These are phyloP conservation scores for Juncus inflexus DNA, from an alignment of 176 grass and related monocot species.

Conservation along the genomic window DNA sequence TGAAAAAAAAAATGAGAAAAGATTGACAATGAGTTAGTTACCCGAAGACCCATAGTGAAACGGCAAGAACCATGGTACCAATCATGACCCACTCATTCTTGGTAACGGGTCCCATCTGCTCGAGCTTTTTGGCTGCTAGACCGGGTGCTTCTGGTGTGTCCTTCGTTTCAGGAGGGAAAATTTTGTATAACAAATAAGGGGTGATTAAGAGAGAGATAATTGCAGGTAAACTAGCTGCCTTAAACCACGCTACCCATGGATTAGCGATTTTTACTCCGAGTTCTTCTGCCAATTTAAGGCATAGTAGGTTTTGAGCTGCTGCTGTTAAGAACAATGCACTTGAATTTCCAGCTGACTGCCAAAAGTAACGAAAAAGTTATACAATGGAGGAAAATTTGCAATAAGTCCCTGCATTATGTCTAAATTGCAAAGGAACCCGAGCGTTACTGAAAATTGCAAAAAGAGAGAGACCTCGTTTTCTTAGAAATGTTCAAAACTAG, in stretches of 20 bases:
- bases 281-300: slow-evolving; percentile 89
- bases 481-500: background rate
- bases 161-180: slow-evolving; percentile 95
- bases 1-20: background rate
- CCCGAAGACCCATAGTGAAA: slow-evolving; percentile 90
- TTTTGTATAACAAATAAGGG: slow-evolving; percentile 90
- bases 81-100: slow-evolving; percentile 94
- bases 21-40: slow-evolving; percentile 49
- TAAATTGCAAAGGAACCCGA: too few species aligned
- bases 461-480: slow-evolving; percentile 7
- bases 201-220: slow-evolving; percentile 61
- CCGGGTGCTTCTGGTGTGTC: slow-evolving; percentile 90
- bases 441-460: too few species aligned
- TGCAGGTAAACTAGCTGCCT: slow-evolving; percentile 81
- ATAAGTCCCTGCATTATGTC: too few species aligned
- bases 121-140: slow-evolving; percentile 69
- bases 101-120: slow-evolving; percentile 83
- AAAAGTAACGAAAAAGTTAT: slow-evolving; percentile 7
- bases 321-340: slow-evolving; percentile 97
- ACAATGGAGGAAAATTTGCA: too few species aligned
- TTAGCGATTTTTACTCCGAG: slow-evolving; percentile 75
- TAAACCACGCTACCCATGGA: slow-evolving; percentile 91
- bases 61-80: slow-evolving; percentile 88
- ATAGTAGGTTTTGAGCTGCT: slow-evolving; percentile 94
- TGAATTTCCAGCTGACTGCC: slow-evolving; percentile 70